Base-by-base conservation (phyloP, 1,284 basidiomycete species). In the Sphaerobolus stellatus region DNA sequence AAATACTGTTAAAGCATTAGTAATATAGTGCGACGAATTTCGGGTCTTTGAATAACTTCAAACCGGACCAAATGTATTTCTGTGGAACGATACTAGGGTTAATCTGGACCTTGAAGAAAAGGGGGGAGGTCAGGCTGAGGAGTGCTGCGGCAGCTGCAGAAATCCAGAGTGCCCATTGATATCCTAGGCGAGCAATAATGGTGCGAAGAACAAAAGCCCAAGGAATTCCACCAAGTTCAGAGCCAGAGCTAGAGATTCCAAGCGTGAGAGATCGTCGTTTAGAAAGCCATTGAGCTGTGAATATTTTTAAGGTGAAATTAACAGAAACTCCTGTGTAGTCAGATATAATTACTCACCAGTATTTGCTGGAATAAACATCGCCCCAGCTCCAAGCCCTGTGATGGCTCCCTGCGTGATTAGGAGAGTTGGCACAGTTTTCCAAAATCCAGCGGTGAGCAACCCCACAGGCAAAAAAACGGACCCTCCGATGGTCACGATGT, bases 21-120 rank as follows among this genome's bases (percentile, higher is more conserved):
- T 24, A 43, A 43, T 7, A 43, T 18, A 43, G n/a, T 8, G 40
- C 7, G 7, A 43, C 40, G 40, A 43, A 43, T 18, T 43, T 43
- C 8, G 40, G 40, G 25, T 43, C n/a, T 43, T 43, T 43, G 40
- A 43, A 43, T 6, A 43, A 20, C n/a, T 6, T 18, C 25, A 43
- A 43, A 8, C n/a, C 7, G n/a, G n/a, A n/a, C n/a, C n/a, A n/a
- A n/a, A n/a, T n/a, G n/a, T n/a, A n/a, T n/a, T n/a, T n/a, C n/a
- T n/a, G n/a, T n/a, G n/a, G n/a, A n/a, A n/a, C n/a, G n/a, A n/a
- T n/a, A n/a, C n/a, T n/a, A n/a, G n/a, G n/a, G n/a, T n/a, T n/a
- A n/a, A n/a, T n/a, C n/a, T n/a, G n/a, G n/a, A n/a, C 45, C 18
- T 54, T 48, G 30, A 54, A 24, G 5, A 54, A 6, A 20, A 41